phyloP scores from a whole-genome alignment of 2,329 filamentous ascomycete genomes.

The Chaetomium globosum region DNA sequence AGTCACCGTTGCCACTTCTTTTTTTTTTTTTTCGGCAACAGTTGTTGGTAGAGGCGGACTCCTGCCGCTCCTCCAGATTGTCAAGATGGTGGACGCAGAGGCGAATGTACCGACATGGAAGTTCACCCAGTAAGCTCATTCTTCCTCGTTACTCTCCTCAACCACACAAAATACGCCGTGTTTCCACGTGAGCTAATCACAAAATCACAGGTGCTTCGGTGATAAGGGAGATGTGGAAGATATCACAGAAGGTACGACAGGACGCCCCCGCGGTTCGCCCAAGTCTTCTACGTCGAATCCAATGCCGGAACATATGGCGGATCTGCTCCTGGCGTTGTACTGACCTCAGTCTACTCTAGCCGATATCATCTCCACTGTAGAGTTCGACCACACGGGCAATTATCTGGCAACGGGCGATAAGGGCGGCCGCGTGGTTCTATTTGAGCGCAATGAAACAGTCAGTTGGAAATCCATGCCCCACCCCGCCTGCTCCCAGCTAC shows the following conservation, averaged over 20 bases:
- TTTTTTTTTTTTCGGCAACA: conserved; percentile 14
- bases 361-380: conserved; percentile 89
- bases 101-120: conserved; percentile 96
- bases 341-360: conserved; percentile 52
- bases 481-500: neutral
- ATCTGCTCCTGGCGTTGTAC: conserved; percentile 14
- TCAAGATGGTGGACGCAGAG: conserved; percentile 95
- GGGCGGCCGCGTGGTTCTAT: conserved; percentile 80
- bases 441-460: conserved; percentile 95
- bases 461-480: conserved; percentile 41
- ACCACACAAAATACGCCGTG: neutral
- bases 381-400: conserved; percentile 88
- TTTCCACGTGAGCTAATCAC: conserved; percentile 22
- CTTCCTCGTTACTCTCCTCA: conserved; percentile 24
- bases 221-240: conserved; percentile 99
- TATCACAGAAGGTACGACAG: conserved; percentile 82
- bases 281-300: neutral
- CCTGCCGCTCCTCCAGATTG: conserved; percentile 36
- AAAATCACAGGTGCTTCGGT: conserved; percentile 79
- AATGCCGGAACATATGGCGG: neutral
- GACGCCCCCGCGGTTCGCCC: conserved; percentile 12
- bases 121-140: conserved; percentile 87
- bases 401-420: conserved; percentile 91
- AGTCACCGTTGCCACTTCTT: conserved; percentile 21
- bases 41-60: conserved; percentile 38